Evolutionary conservation across 1,284 basidiomycete genomes (phyloP).

Genomic region (Mycena citricolor): DNA sequence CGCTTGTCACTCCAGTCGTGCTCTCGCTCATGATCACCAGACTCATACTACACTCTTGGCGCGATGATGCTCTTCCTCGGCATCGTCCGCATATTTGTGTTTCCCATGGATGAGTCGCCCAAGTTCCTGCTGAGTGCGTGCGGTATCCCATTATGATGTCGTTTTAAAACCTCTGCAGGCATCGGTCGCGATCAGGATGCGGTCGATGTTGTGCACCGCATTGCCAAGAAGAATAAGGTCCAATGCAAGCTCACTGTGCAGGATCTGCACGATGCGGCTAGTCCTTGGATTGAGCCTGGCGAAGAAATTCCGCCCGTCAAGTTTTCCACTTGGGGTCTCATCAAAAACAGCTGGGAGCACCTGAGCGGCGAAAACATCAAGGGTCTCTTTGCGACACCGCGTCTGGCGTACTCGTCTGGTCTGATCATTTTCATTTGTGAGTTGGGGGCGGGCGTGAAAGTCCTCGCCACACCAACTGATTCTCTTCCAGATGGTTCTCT

Average conservation of each 20-base stretch:
- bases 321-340: slow-evolving; percentile 16
- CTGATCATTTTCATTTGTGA: slow-evolving; percentile 59
- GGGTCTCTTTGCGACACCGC: slow-evolving; percentile 59
- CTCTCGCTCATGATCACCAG: background rate
- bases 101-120: slow-evolving; percentile 72
- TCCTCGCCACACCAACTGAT: background rate
- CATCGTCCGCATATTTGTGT: slow-evolving; percentile 68
- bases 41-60: slow-evolving; percentile 50
- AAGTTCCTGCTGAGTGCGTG: slow-evolving; percentile 23
- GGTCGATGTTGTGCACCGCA: slow-evolving; percentile 63
- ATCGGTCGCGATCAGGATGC: slow-evolving; percentile 71
- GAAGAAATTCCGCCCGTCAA: background rate
- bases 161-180: slow-evolving; percentile 21
- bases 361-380: slow-evolving; percentile 36
- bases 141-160: too few relatives aligned
- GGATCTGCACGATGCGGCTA: slow-evolving; percentile 35
- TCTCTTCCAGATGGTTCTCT: slow-evolving; percentile 44
- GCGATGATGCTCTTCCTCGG: slow-evolving; percentile 65
- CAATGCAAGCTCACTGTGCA: slow-evolving; percentile 47
- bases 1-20: background rate
- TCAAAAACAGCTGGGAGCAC: slow-evolving; percentile 17
- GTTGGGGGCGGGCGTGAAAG: slow-evolving; percentile 27
- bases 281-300: slow-evolving; percentile 15
- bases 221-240: slow-evolving; percentile 69
- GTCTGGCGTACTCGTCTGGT: slow-evolving; percentile 59